Percentiles rank a stretch among this genome's conserved stretches.
phyloP scores from a whole-genome alignment of 345 rosid genomes.

The Moricandia arvensis region DNA sequence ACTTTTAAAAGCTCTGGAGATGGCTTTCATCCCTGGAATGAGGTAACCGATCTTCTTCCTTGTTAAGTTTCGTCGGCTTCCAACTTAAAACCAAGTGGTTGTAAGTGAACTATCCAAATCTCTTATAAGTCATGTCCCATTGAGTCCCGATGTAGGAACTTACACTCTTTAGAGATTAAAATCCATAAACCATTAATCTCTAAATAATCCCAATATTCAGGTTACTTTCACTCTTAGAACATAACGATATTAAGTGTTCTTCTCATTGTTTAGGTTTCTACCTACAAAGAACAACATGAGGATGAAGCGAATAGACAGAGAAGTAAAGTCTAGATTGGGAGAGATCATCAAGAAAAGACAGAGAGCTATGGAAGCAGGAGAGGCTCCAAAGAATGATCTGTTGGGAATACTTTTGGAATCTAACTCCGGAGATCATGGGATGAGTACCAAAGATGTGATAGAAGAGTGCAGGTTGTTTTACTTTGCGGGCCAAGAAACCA shows the following conservation, averaged over 20 bases:
- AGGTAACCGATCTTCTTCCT: constrained; percentile 40
- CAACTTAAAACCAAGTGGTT: neutral
- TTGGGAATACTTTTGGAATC: constrained; percentile 49
- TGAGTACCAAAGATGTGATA: constrained; percentile 52
- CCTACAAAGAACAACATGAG: constrained; percentile 41
- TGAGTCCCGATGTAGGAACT: neutral
- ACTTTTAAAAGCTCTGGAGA: constrained; percentile 30
- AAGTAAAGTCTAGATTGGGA: constrained; percentile 32
- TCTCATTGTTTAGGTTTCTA: constrained; percentile 35
- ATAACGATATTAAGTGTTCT: neutral
- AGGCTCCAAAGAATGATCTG: constrained; percentile 38
- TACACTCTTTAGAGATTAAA: neutral
- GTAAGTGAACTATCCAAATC: too few relatives aligned
- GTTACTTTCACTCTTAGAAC: neutral
- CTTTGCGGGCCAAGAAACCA: constrained; percentile 73
- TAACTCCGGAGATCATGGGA: constrained; percentile 30
- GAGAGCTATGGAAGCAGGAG: constrained; percentile 39
- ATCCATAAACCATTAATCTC: neutral
- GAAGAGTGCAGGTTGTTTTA: constrained; percentile 75
- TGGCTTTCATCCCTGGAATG: constrained; percentile 55
- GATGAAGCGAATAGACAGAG: constrained; percentile 33
- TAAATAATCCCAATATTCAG: neutral
- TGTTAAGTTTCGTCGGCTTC: neutral
- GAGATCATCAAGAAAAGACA: constrained; percentile 41
- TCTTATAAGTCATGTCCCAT: neutral